A percentile compares a stretch with the other conserved stretches of the same genome.
Evolutionary conservation across 805 yeast species (phyloP).

Genomic region (Candida parachauliodes): DNA sequence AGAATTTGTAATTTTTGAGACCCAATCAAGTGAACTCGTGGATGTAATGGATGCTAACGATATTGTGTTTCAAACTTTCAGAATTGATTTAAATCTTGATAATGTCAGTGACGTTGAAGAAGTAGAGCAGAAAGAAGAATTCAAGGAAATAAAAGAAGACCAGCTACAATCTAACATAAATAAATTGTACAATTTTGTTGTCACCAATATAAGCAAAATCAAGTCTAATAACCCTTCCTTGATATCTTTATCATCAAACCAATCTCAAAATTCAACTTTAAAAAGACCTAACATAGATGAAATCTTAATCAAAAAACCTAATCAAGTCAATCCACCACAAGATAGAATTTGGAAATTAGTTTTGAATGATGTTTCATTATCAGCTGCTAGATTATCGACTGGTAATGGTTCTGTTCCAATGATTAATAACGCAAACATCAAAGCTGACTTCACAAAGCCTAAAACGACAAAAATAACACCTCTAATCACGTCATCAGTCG

Average conservation of each 20-base stretch:
- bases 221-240: background rate
- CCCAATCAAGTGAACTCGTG: background rate
- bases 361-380: conserved; percentile 29
- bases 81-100: conserved; percentile 3
- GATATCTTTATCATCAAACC: background rate
- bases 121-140: background rate
- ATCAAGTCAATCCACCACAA: background rate
- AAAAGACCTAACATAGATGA: background rate
- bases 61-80: conserved; percentile 3
- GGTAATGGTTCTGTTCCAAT: conserved; percentile 24
- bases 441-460: conserved; percentile 27
- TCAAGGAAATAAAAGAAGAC: background rate
- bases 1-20: background rate
- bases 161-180: background rate
- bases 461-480: conserved; percentile 9
- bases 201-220: conserved; percentile 2
- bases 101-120: background rate
- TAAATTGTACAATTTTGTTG: conserved; percentile 7
- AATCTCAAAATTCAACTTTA: background rate
- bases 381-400: conserved; percentile 35
- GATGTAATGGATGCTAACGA: too few species aligned
- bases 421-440: conserved; percentile 19
- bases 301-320: background rate
- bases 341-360: conserved; percentile 28
- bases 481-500: background rate